Base-by-base conservation (phyloP, 2,329 filamentous ascomycete genomes). In the Fusarium sp. region DNA sequence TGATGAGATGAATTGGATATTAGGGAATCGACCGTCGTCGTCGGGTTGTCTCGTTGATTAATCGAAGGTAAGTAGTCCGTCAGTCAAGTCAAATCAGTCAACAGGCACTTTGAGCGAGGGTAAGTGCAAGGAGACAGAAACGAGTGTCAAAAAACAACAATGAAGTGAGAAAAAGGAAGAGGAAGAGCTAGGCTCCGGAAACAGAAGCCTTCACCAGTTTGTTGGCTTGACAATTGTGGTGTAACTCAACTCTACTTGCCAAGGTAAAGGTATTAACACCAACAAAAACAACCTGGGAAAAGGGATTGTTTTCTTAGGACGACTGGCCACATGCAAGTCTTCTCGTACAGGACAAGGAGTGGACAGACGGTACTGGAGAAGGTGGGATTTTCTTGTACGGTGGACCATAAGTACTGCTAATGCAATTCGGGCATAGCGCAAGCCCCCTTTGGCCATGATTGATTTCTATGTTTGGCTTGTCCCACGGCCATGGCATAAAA, bases 291-390 rank as follows among this genome's bases (percentile, higher is more conserved):
- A 65, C 45, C 49, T 44, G 58, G 65, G 73, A 75, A 75, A 72
- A 73, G 73, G 73, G 73, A 74, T 75, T 75, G 73, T 74, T 75
- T 74, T 75, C 72, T 75, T 73, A 47, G 63, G 50, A 57, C 40
- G 45, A 45, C 52, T 57, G 57, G 67, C 47, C 70, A 70, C 65
- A 74, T 72, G 72, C 72, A 59, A 59, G 50, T 59, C 46, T 66
- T 19, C 19, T 28, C 65, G 40, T 60, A 59, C 59, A 51, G 14
- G 44, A 46, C 58, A 64, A 47, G 52, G 64, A 67, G 64, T 57
- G 45, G 24, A 38, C 42, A 28, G 10, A 22, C 22, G 17, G 21
- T 17, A 31, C 47, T 56, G 45, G 42, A 44, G 28, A 56, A 54
- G 58, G 58, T 64, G 57, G 46, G 42, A 67, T 59, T 67, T 64